Conservation (phyloP, 1,139 yeast species). For the Candida tropicalis region DNA sequence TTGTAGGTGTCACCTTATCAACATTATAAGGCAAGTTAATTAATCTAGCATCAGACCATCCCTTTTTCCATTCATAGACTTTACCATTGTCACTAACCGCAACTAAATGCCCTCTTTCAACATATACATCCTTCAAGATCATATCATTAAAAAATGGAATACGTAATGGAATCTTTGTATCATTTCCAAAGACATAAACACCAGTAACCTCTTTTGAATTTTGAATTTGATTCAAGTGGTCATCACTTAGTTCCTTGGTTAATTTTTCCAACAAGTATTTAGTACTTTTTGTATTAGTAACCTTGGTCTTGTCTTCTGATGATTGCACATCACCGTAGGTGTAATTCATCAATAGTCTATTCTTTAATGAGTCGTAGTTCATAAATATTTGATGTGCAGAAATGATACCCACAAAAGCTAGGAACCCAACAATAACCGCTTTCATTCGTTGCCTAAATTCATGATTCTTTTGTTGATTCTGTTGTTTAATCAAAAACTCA, state of each 20-base stretch:
- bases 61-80: constrained; percentile 67
- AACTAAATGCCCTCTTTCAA: constrained; percentile 52
- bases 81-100: constrained; percentile 75
- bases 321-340: constrained; percentile 35
- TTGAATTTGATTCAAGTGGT: constrained; percentile 24
- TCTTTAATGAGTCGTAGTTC: constrained; percentile 39
- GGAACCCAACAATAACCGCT: constrained; percentile 35
- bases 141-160: constrained; percentile 65
- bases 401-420: constrained; percentile 35
- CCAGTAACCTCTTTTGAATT: constrained; percentile 34
- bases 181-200: constrained; percentile 42
- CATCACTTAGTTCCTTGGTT: constrained; percentile 35
- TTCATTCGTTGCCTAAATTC: constrained; percentile 40
- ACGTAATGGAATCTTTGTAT: constrained; percentile 57
- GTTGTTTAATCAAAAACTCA: constrained; percentile 27
- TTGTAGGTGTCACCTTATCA: constrained; percentile 54
- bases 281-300: constrained; percentile 29
- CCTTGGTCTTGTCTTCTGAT: constrained; percentile 28
- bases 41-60: constrained; percentile 25
- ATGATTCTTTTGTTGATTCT: constrained; percentile 23
- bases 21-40: constrained; percentile 46
- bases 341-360: constrained; percentile 25
- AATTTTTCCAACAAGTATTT: constrained; percentile 28
- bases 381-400: constrained; percentile 43
- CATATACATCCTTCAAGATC: constrained; percentile 57